These are phyloP conservation scores for Lophiostoma macrostomum DNA, from an alignment of 495 filamentous ascomycete species.

Conservation along the genomic window DNA sequence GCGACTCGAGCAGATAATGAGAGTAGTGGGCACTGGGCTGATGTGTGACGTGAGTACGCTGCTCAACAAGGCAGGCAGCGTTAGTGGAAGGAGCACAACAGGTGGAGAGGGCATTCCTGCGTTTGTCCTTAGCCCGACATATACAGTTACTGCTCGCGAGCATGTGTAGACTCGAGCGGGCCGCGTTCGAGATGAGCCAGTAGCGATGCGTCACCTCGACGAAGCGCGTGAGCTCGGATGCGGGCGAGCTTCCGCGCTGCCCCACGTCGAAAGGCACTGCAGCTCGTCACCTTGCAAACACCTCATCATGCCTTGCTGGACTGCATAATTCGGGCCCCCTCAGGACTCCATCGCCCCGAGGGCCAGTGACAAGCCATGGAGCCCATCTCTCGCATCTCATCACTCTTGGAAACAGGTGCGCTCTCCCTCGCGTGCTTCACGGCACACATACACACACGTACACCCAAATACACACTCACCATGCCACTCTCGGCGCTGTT, in stretches of 20 bases:
- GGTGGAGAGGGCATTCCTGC: constrained; percentile 34
- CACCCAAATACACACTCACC: constrained; percentile 4
- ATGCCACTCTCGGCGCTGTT: neutral
- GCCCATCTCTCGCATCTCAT: constrained; percentile 92
- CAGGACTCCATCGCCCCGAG: neutral
- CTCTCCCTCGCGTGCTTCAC: constrained; percentile 1
- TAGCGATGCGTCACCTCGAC: no score
- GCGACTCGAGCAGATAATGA: constrained; percentile 69
- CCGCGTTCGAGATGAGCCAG: no score
- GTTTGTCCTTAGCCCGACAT: no score
- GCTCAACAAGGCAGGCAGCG: constrained; percentile 59
- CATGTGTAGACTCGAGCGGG: no score
- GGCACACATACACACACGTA: no score
- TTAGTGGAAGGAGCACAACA: constrained; percentile 49
- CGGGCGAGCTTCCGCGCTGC: no score
- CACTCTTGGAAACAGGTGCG: constrained; percentile 86
- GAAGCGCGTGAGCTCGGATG: no score
- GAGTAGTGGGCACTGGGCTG: constrained; percentile 48
- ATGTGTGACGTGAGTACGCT: constrained; percentile 57
- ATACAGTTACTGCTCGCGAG: no score
- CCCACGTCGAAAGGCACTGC: no score
- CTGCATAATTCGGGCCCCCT: constrained; percentile 8
- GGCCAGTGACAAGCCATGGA: constrained; percentile 59
- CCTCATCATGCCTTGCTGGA: neutral
- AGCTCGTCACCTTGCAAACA: constrained; percentile 8